Base-by-base conservation (phyloP, 306 rosid genomes). In the Macrotyloma uniflorum region DNA sequence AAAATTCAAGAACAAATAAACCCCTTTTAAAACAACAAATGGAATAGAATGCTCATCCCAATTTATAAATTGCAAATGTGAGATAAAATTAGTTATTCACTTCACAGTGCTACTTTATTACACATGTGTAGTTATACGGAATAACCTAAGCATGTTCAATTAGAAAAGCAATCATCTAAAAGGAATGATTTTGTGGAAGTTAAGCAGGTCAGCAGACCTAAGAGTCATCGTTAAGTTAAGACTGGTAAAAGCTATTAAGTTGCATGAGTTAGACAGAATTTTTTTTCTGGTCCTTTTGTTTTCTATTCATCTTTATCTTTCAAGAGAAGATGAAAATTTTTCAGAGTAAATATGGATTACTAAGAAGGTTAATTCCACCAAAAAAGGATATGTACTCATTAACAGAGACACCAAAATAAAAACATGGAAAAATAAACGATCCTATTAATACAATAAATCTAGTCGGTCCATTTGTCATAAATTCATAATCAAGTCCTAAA, bases 111-210 rank as follows among this genome's bases (percentile, higher is more conserved):
- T 70, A 76, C 78, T 42, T 62, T 33, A 69, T 67, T 76, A 70
- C 58, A 76, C 49, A 68, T n/a, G 69, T 42, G 24, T 61, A 75
- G 58, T 61, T 74, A 54, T 75, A 67, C 64, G 75, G 12, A 74
- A 7, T 55, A 40, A 66, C 24, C 70, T 32, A 63, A 26, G 72
- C 73, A 62, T 13, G 24, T 67, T 68, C 53, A 57, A 68, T 38
- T 68, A 58, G 77, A 46, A 75, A 68, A 67, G 22, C 77, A 81
- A 81, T 59, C 77, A 67, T 54, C 66, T n/a, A 67, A 32, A 53
- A 24, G 11, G 13, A 16, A 58, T 75, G 77, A 19, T 58, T 67
- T 67, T 79, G 15, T 46, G 55, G 15, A 57, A 66, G 32, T 55
- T 74, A 75, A 40, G 46, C 76, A 80, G 71, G 65, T 33, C 30